These are phyloP conservation scores for Rhipidocladum racemiflorum DNA, from an alignment of 176 grass and related monocot genomes.

Conservation along the genomic window DNA sequence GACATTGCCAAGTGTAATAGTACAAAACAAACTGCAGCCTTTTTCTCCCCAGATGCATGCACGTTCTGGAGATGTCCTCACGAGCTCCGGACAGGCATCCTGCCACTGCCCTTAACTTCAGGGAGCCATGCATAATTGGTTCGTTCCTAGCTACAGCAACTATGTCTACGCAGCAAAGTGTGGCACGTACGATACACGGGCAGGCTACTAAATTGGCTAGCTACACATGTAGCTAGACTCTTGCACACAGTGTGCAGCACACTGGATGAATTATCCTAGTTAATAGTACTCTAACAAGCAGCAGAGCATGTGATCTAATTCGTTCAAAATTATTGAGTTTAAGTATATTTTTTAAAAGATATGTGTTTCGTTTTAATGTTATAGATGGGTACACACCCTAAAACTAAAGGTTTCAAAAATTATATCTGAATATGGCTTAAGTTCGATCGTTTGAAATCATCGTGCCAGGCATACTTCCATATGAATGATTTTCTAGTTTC, in stretches of 20 bases:
- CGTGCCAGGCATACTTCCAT: no score
- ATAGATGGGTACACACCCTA: no score
- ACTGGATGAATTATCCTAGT: not conserved
- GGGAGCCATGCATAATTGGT: slow-evolving; percentile 19
- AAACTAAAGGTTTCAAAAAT: no score
- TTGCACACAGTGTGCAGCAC: not conserved
- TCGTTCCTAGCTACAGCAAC: not conserved
- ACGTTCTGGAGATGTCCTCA: slow-evolving; percentile 23
- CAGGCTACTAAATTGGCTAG: not conserved
- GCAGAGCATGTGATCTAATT: no score
- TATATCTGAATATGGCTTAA: no score
- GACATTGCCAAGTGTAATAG: not conserved
- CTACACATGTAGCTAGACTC: not conserved
- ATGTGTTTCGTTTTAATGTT: no score
- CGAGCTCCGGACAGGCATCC: not conserved
- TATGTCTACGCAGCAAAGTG: not conserved
- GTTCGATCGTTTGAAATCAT: no score
- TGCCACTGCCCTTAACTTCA: not conserved
- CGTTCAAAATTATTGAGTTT: no score
- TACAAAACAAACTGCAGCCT: not conserved
- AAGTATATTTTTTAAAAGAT: no score
- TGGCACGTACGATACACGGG: not conserved
- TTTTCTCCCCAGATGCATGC: slow-evolving; percentile 11
- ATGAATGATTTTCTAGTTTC: no score
- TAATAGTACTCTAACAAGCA: no score